Conservation (phyloP, 2,329 filamentous ascomycete genomes). For the Sclerotinia minor region DNA sequence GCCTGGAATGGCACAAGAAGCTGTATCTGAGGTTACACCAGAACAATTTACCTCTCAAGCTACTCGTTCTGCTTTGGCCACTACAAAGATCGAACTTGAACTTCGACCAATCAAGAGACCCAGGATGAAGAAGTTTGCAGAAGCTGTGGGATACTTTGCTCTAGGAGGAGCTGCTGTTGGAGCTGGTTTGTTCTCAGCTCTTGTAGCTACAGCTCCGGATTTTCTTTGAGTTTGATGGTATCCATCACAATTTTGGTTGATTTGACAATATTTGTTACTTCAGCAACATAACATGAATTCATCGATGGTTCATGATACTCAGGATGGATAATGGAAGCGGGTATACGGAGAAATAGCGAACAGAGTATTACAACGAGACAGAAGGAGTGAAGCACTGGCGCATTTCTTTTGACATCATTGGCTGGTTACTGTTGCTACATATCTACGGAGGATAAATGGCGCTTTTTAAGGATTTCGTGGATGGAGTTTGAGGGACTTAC, state of each 20-base stretch:
- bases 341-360: neutral
- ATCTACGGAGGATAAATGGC: neutral
- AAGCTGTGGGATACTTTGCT: conserved; percentile 40
- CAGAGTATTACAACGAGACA: neutral
- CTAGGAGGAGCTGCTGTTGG: conserved; percentile 43
- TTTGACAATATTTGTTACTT: neutral
- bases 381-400: conserved; percentile 8
- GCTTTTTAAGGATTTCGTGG: neutral
- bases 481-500: neutral
- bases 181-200: conserved; percentile 42
- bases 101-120: conserved; percentile 38
- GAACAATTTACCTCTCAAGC: neutral
- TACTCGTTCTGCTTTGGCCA: neutral
- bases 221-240: conserved; percentile 32
- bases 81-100: conserved; percentile 23
- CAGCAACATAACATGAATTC: neutral
- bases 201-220: conserved; percentile 45
- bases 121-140: conserved; percentile 34
- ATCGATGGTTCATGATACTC: neutral
- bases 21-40: neutral
- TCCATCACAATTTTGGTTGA: too few relatives aligned
- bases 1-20: neutral
- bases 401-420: neutral
- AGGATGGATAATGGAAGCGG: neutral
- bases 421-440: neutral